Evolutionary conservation across 352 stramenopile species (phyloP).

Genomic region (Aphanomyces invadans): DNA sequence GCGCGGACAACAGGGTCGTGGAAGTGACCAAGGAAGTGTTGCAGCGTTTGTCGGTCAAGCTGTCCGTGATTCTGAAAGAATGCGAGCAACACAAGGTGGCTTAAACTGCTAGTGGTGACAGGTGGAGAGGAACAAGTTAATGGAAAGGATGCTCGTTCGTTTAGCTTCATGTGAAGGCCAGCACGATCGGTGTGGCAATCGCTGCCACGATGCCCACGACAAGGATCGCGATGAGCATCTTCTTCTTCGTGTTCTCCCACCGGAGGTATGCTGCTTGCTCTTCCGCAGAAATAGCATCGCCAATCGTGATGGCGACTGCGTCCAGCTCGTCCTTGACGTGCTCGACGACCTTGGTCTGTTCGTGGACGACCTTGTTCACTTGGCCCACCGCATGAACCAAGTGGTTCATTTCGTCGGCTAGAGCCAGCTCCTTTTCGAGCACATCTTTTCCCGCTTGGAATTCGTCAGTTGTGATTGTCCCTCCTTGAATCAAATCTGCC

Average conservation of each 20-base stretch:
- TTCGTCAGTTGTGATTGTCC: constrained; percentile 52
- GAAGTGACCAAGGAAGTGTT: constrained; percentile 11
- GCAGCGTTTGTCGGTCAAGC: constrained; percentile 4
- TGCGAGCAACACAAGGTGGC: constrained; percentile 1
- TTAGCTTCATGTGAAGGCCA: constrained; percentile 29
- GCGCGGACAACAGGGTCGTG: constrained; percentile 1
- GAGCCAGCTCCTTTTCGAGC: constrained; percentile 19
- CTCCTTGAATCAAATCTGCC: constrained; percentile 45
- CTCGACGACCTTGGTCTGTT: constrained; percentile 63
- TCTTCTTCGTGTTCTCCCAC: constrained; percentile 54
- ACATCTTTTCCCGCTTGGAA: constrained; percentile 32
- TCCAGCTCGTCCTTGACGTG: constrained; percentile 46
- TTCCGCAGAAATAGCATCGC: constrained; percentile 57
- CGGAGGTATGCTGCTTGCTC: constrained; percentile 53
- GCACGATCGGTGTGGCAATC: constrained; percentile 47
- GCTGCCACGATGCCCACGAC: constrained; percentile 33
- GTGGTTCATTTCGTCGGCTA: constrained; percentile 67
- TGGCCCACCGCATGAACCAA: constrained; percentile 51
- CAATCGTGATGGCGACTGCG: constrained; percentile 62
- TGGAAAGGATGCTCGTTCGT: background rate
- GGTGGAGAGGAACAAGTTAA: too few species aligned
- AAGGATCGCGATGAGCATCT: constrained; percentile 39
- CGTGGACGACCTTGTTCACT: constrained; percentile 58
- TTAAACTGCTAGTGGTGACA: background rate
- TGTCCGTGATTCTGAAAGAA: constrained; percentile 18